Conservation (phyloP, 2,329 filamentous ascomycete genomes). For the Harringtonia aguacate region DNA sequence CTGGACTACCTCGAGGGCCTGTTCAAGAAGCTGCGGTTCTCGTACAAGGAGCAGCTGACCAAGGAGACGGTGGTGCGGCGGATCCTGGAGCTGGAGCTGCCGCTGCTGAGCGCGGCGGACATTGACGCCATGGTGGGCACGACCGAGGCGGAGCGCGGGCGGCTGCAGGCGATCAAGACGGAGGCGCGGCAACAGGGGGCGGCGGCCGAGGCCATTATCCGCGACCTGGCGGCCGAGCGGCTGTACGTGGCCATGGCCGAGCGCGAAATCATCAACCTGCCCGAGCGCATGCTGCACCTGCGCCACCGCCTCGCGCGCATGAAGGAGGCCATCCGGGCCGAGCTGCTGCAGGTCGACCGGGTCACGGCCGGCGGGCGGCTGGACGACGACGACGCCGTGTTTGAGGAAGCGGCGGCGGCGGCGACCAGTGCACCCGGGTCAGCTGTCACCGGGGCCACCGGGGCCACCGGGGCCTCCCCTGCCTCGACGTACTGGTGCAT, state of each 20-base stretch:
- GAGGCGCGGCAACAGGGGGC: slow-evolving; percentile 65
- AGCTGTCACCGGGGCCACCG: too few relatives aligned
- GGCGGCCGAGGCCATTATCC: slow-evolving; percentile 57
- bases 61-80: slow-evolving; percentile 96
- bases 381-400: too few relatives aligned
- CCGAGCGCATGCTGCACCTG: slow-evolving; percentile 20
- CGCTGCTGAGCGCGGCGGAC: slow-evolving; percentile 72
- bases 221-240: slow-evolving; percentile 36
- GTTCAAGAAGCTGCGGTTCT: slow-evolving; percentile 92
- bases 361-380: too few relatives aligned
- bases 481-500: neutral
- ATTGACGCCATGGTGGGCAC: slow-evolving; percentile 65
- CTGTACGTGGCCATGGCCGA: slow-evolving; percentile 39
- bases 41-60: slow-evolving; percentile 95
- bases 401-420: neutral
- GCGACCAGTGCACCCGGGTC: too few relatives aligned
- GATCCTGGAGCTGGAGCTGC: slow-evolving; percentile 81
- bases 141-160: slow-evolving; percentile 57
- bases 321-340: slow-evolving; percentile 53
- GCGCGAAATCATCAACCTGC: slow-evolving; percentile 35
- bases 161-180: slow-evolving; percentile 68
- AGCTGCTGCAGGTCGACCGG: slow-evolving; percentile 58
- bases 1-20: slow-evolving; percentile 87
- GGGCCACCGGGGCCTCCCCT: too few relatives aligned
- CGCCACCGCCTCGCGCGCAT: slow-evolving; percentile 29